phyloP scores from a whole-genome alignment of 1,139 yeast species.

The Candida anutae region DNA sequence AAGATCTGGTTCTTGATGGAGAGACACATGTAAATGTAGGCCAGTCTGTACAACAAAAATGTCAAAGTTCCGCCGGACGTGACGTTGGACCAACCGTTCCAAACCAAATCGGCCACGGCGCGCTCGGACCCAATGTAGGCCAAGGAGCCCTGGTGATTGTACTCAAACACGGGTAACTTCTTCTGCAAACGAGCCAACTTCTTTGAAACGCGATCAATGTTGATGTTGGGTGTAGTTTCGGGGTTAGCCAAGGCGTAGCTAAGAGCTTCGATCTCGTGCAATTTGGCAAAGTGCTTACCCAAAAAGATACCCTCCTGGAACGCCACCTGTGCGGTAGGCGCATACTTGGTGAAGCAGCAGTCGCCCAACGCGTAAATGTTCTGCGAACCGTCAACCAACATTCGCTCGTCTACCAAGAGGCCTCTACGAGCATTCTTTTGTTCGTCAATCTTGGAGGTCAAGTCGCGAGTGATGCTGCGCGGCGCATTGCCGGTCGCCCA shows the following conservation, averaged over 20 bases:
- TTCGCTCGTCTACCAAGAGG: conserved; percentile 70
- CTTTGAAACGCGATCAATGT: conserved; percentile 32
- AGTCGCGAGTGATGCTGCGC: conserved; percentile 62
- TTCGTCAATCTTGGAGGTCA: conserved; percentile 64
- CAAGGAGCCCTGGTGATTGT: conserved; percentile 65
- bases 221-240: conserved; percentile 17
- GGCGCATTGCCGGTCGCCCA: conserved; percentile 99
- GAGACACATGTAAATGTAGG: conserved; percentile 88
- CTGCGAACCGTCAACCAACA: conserved; percentile 76
- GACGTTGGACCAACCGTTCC: conserved; percentile 80
- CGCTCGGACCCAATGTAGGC: conserved; percentile 84
- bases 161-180: conserved; percentile 52
- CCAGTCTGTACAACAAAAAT: conserved; percentile 90
- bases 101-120: conserved; percentile 87
- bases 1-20: conserved; percentile 80
- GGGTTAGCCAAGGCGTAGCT: conserved; percentile 33
- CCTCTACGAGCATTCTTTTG: conserved; percentile 91
- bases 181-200: conserved; percentile 33
- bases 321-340: conserved; percentile 97
- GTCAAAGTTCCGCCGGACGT: conserved; percentile 83
- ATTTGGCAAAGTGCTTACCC: conserved; percentile 60
- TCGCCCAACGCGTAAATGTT: conserved; percentile 90
- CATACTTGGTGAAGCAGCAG: conserved; percentile 83
- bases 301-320: conserved; percentile 87
- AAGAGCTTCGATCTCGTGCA: conserved; percentile 61